Evolutionary conservation across 441 rosid species (phyloP).

Genomic region (Brassica balearica): DNA sequence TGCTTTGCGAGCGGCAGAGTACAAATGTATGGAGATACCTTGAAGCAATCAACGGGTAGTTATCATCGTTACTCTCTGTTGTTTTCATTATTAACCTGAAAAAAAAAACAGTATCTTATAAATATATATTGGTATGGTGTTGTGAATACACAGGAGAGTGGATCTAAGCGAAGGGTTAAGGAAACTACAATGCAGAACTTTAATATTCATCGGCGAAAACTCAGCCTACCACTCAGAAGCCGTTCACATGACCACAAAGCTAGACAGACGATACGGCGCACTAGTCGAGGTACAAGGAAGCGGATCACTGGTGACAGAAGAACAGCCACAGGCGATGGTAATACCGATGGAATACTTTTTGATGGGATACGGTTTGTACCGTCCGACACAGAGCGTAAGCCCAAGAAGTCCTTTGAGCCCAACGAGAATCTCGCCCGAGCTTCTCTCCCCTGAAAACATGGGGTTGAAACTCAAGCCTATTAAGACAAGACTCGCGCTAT

Average conservation of each 20-base stretch:
- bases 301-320: slow-evolving; percentile 96
- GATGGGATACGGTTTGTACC: slow-evolving; percentile 79
- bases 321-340: slow-evolving; percentile 97
- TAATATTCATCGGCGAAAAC: slow-evolving; percentile 87
- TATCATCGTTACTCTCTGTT: slow-evolving; percentile 8
- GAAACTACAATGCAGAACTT: slow-evolving; percentile 77
- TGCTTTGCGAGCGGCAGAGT: slow-evolving; percentile 86
- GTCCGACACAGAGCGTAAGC: slow-evolving; percentile 72
- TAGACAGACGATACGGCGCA: slow-evolving; percentile 86
- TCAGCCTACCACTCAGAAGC: slow-evolving; percentile 90
- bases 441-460: slow-evolving; percentile 98
- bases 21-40: slow-evolving; percentile 75
- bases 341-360: slow-evolving; percentile 93
- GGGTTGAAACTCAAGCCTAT: slow-evolving; percentile 96
- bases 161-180: slow-evolving; percentile 79
- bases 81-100: background rate
- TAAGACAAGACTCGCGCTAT: slow-evolving; percentile 66
- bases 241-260: slow-evolving; percentile 87
- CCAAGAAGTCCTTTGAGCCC: slow-evolving; percentile 95
- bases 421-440: slow-evolving; percentile 83
- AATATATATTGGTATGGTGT: background rate
- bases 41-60: slow-evolving; percentile 85
- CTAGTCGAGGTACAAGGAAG: slow-evolving; percentile 98
- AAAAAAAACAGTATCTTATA: background rate
- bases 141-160: slow-evolving; percentile 62